phyloP scores from a whole-genome alignment of 2,329 filamentous ascomycete species.

The Nothophaeocryptopus gaeumannii region DNA sequence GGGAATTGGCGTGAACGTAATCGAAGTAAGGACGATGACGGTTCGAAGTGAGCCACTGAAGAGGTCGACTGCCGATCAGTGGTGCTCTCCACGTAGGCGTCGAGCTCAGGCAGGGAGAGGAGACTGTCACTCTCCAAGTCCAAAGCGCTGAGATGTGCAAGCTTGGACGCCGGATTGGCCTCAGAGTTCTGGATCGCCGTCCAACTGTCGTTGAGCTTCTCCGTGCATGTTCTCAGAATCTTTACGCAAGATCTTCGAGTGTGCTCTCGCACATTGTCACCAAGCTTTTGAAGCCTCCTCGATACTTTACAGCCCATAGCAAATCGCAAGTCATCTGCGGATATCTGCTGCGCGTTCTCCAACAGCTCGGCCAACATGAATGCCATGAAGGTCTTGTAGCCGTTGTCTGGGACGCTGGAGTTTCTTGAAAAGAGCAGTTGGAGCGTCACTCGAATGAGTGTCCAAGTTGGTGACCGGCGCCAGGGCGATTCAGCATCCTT shows the following conservation, averaged over 20 bases:
- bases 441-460: constrained; percentile 58
- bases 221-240: constrained; percentile 2
- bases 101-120: constrained; percentile 18
- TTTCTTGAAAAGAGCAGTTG: constrained; percentile 49
- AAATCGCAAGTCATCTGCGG: constrained; percentile 4
- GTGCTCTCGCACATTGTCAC: background rate
- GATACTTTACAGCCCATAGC: constrained; percentile 14
- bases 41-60: constrained; percentile 8
- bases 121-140: constrained; percentile 19
- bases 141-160: background rate
- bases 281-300: constrained; percentile 9
- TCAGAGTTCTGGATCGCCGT: background rate
- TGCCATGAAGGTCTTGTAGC: constrained; percentile 14
- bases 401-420: background rate
- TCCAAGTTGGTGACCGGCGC: constrained; percentile 62
- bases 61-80: background rate
- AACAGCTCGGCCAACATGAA: constrained; percentile 7
- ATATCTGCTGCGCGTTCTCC: background rate
- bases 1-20: constrained; percentile 11
- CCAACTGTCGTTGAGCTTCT: background rate
- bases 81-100: constrained; percentile 18
- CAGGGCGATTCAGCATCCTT: constrained; percentile 51
- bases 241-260: constrained; percentile 1
- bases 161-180: background rate
- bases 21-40: constrained; percentile 8